phyloP scores from a whole-genome alignment of 2,329 filamentous ascomycete genomes.

The Claviceps digitariae region DNA sequence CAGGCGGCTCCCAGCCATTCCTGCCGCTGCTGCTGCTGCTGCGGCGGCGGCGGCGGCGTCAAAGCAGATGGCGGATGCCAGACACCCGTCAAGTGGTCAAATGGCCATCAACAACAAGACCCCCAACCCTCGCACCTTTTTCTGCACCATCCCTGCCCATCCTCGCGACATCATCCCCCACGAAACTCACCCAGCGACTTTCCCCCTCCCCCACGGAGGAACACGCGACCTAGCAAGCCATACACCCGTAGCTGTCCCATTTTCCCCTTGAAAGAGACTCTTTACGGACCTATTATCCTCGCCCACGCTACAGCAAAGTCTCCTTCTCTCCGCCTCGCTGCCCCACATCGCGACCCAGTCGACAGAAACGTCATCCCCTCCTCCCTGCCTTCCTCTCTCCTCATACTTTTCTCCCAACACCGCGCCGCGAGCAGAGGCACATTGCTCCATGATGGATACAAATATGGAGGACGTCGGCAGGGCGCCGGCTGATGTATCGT shows the following conservation, averaged over 20 bases:
- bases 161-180: slow-evolving; percentile 3
- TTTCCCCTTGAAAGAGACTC: not conserved
- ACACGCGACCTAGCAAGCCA: not conserved
- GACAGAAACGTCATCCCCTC: slow-evolving; percentile 19
- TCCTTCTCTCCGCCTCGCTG: slow-evolving; percentile 6
- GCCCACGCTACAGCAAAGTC: not conserved
- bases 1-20: too few relatives aligned
- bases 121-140: slow-evolving; percentile 2
- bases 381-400: slow-evolving; percentile 5
- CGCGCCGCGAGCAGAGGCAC: slow-evolving; percentile 9
- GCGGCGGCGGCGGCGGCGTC: not conserved
- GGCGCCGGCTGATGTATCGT: slow-evolving; percentile 64
- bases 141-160: slow-evolving; percentile 4
- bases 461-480: slow-evolving; percentile 98
- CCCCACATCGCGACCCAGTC: slow-evolving; percentile 9
- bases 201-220: not conserved
- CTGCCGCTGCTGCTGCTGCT: not conserved
- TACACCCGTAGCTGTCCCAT: not conserved
- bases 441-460: slow-evolving; percentile 58
- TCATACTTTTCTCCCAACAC: slow-evolving; percentile 7
- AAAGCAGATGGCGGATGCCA: not conserved
- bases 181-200: not conserved
- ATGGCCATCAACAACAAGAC: not conserved
- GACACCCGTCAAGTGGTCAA: not conserved
- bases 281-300: not conserved